Evolutionary conservation across 2,329 filamentous ascomycete genomes (phyloP).

Genomic region (Zymoseptoria brevis): DNA sequence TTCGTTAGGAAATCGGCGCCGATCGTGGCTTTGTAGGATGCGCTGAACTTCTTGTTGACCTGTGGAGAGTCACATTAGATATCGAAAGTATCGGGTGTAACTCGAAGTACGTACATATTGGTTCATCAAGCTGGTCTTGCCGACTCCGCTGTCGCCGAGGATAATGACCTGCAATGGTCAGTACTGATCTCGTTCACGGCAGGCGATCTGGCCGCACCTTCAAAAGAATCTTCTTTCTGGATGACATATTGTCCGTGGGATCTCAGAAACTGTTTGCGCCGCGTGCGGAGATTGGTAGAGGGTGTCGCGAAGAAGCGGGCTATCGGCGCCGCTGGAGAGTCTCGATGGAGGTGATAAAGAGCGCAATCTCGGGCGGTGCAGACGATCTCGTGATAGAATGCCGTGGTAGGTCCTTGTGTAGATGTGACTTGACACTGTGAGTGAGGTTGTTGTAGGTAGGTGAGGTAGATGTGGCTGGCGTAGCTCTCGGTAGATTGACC

Average conservation of each 20-base stretch:
- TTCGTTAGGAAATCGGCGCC: slow-evolving; percentile 97
- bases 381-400: not conserved
- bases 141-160: slow-evolving; percentile 95
- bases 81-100: not conserved
- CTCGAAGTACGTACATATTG: slow-evolving; percentile 76
- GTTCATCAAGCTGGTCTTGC: slow-evolving; percentile 99
- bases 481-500: not conserved
- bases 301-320: not conserved
- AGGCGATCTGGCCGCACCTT: slow-evolving; percentile 24
- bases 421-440: not conserved
- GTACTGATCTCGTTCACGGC: slow-evolving; percentile 1
- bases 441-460: not conserved
- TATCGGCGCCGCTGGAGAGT: not conserved
- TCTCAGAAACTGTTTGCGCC: not conserved
- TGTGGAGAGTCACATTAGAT: slow-evolving; percentile 33
- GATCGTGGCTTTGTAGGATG: slow-evolving; percentile 98
- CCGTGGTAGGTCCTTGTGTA: not conserved
- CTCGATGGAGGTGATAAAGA: not conserved
- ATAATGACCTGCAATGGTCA: slow-evolving; percentile 72
- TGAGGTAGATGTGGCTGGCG: not conserved
- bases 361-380: not conserved
- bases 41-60: slow-evolving; percentile 99
- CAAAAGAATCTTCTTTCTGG: slow-evolving; percentile 33
- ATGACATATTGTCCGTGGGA: slow-evolving; percentile 25
- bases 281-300: not conserved